phyloP scores from a whole-genome alignment of 805 yeast species.

The Candida xiaguanensis region DNA sequence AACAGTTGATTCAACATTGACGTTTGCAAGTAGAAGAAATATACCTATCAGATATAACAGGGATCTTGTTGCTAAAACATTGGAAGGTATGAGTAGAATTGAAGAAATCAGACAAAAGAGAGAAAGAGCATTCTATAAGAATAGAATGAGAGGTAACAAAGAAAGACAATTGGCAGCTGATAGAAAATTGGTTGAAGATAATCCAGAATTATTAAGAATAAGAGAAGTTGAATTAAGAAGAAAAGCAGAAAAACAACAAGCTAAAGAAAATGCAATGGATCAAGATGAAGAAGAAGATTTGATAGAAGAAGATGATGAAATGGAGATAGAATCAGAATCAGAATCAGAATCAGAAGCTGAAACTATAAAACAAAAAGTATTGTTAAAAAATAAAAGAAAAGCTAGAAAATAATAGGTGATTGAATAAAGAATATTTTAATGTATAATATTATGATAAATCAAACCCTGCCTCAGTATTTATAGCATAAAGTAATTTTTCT shows the following conservation, averaged over 20 bases:
- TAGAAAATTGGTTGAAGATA: slow-evolving; percentile 78
- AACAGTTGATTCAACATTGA: slow-evolving; percentile 93
- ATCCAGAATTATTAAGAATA: slow-evolving; percentile 86
- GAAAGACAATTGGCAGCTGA: slow-evolving; percentile 82
- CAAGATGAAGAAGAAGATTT: slow-evolving; percentile 36
- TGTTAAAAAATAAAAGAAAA: slow-evolving; percentile 61
- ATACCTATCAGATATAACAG: slow-evolving; percentile 97
- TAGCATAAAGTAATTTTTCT: slow-evolving; percentile 70
- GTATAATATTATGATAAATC: slow-evolving; percentile 56
- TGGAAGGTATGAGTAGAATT: slow-evolving; percentile 92
- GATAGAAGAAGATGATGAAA: slow-evolving; percentile 38
- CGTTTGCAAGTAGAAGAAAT: slow-evolving; percentile 96
- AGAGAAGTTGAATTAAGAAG: slow-evolving; percentile 89
- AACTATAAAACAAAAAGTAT: slow-evolving; percentile 50
- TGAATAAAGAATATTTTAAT: neutral
- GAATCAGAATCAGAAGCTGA: slow-evolving; percentile 42
- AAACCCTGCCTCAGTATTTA: slow-evolving; percentile 80
- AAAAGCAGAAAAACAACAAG: slow-evolving; percentile 67
- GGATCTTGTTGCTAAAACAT: slow-evolving; percentile 89
- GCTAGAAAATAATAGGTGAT: slow-evolving; percentile 8
- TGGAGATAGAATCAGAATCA: slow-evolving; percentile 42
- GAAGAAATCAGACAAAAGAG: slow-evolving; percentile 95
- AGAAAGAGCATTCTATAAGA: slow-evolving; percentile 98
- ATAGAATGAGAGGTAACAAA: slow-evolving; percentile 97
- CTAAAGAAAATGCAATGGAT: slow-evolving; percentile 47